Evolutionary conservation across 2,329 filamentous ascomycete genomes (phyloP).

Genomic region (Fusarium chlamydosporum): DNA sequence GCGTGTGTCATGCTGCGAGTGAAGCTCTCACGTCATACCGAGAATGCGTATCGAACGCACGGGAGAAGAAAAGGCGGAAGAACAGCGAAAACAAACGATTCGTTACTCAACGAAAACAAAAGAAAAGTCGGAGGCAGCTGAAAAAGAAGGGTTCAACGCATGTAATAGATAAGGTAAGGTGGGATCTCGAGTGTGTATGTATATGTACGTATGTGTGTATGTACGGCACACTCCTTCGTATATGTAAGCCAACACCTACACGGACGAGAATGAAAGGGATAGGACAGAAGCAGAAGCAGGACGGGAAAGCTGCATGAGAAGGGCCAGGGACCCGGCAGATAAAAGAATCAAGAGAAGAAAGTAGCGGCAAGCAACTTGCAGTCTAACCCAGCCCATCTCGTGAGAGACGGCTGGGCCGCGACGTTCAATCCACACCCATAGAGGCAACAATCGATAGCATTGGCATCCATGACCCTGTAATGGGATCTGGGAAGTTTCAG

Average conservation of each 20-base stretch:
- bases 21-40: slow-evolving; percentile 49
- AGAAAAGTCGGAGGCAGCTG: slow-evolving; percentile 16
- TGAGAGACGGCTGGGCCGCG: slow-evolving; percentile 36
- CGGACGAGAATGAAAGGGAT: slow-evolving; percentile 35
- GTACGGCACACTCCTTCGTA: slow-evolving; percentile 38
- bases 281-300: slow-evolving; percentile 44
- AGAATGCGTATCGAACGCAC: slow-evolving; percentile 33
- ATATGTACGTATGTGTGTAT: slow-evolving; percentile 23
- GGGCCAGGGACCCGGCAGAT: slow-evolving; percentile 47
- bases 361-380: slow-evolving; percentile 35
- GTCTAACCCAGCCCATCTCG: slow-evolving; percentile 34
- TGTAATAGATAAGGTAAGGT: slow-evolving; percentile 23
- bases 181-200: slow-evolving; percentile 39
- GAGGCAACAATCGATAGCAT: slow-evolving; percentile 28
- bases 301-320: slow-evolving; percentile 44
- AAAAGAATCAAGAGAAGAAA: slow-evolving; percentile 37
- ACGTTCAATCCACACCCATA: slow-evolving; percentile 31
- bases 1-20: slow-evolving; percentile 59
- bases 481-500: slow-evolving; percentile 34
- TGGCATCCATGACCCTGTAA: slow-evolving; percentile 22
- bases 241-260: slow-evolving; percentile 39
- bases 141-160: slow-evolving; percentile 22
- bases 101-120: slow-evolving; percentile 23
- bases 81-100: slow-evolving; percentile 25
- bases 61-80: slow-evolving; percentile 28